Evolutionary conservation across 1,139 yeast species (phyloP), one percentile per base, ranked within the genome.

Genomic region (Magnusiomyces tetraspermus): DNA sequence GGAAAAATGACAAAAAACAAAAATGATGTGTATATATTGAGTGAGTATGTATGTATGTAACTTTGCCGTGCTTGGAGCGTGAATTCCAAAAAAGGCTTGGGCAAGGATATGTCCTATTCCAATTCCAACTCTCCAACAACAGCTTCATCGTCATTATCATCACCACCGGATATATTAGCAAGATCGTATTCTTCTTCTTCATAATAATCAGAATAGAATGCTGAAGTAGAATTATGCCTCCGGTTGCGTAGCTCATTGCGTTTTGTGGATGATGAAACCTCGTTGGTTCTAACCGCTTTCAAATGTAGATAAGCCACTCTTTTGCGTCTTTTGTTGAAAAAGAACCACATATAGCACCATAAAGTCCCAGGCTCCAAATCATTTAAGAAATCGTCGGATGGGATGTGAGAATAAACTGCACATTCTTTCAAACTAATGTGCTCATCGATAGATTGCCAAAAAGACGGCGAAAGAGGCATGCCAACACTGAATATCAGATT

Each of bases 301-400:
- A 84, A 66, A 62, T 88, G 86, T 31, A 92, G 68, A 65, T 85
- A 92, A 0, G 95, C 88, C 2, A 92, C 97, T 58, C 97, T 77
- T 71, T 90, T 92, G 69, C 85, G 80, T 63, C 87, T 85, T 68
- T 87, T 89, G 70, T 88, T 92, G 70, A 86, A 89, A 51, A 92
- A 82, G 67, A 92, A 92, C 85, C 95, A 92, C 76, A 87, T 87
- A 65, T 83, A 76, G 42, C 92, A 84, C 98, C 98, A 92, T 70
- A 85, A 73, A 1, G 84, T 79, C 50, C 86, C 90, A 41, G 85
- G 83, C 38, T 83, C 86, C 33, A 46, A 22, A 61, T 80, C 83
- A 55, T 85, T 83, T 38, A 88, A 73, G 45, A 87, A 83, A 51
- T 87, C 83, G 60, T 85, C 89, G 13, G 87, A 79, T 1, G 96